Base-by-base conservation (phyloP, 352 stramenopile species). In the Phytophthora lateralis region DNA sequence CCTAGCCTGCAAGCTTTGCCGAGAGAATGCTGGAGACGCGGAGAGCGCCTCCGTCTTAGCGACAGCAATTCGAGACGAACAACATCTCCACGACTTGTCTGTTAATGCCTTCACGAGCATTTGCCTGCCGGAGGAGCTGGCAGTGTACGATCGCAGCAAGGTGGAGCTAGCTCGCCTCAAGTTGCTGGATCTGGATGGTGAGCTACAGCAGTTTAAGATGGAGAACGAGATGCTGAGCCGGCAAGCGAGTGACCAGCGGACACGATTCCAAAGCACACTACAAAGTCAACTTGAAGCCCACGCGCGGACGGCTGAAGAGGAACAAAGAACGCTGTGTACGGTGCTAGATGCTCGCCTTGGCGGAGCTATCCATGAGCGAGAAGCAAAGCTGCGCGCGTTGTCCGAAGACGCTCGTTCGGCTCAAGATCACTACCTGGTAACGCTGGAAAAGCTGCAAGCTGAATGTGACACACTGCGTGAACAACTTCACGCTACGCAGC, bases 221-320 rank as follows among this genome's bases (percentile, higher is more conserved):
- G 81, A 91, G 51, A 91, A 90, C 39, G 83, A 93, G 20, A 78
- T 91, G 66, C 58, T 91, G 4, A 72, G 27, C 18, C 76, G 85
- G 17, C 79, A 89, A 29, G 52, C 72, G 3, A 45, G 48, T 4
- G 83, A 91, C 14, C 78, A 91, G 49, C 66, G 71, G 14, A 68
- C 61, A 2, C 60, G 55, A 15, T 77, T 85, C 15, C 73, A 90
- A 20, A 63, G 60, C 5, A 59, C 51, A 3, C 18, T 89, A 17
- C 62, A 74, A 35, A 37, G 32, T 0, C 62, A 87, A 32, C 35
- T 88, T 0, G 42, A 42, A 0, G 62, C 57, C 1, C 38, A 64
- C 2, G 26, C 43, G 0, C 55, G 71, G 2, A 39, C 66, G 4
- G 66, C 60, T 18, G 66, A 78, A 12, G 48, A 76, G 1, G 51